phyloP scores from a whole-genome alignment of 345 rosid species.

The Sisymbrium altissimum region DNA sequence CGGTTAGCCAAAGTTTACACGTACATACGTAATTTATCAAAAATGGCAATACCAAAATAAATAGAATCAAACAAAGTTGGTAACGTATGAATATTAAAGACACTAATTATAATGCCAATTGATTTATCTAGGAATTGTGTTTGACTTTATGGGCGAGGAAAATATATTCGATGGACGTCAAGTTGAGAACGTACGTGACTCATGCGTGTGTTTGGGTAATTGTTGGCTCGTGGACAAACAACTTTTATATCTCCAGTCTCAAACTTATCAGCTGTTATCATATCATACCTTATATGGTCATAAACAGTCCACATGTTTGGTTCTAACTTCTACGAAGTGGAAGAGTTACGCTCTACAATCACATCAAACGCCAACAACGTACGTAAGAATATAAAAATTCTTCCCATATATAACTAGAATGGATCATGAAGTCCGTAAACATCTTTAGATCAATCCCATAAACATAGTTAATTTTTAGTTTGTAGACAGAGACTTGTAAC shows the following conservation, averaged over 20 bases:
- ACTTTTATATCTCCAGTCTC: no score
- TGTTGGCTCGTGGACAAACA: constrained; percentile 13
- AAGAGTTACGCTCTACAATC: neutral
- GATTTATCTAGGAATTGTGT: constrained; percentile 18
- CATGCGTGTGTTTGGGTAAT: constrained; percentile 7
- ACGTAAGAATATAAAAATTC: neutral
- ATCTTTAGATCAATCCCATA: neutral
- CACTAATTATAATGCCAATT: neutral
- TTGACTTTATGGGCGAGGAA: neutral
- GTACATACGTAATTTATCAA: no score
- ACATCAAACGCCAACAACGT: neutral
- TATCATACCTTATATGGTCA: no score
- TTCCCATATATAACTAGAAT: neutral
- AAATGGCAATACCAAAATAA: no score
- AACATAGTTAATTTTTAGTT: neutral
- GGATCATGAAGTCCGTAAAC: neutral
- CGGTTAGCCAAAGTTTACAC: no score
- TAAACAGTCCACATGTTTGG: neutral
- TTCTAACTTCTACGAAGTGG: neutral
- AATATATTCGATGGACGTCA: constrained; percentile 11
- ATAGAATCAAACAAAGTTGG: no score
- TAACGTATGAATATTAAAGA: no score
- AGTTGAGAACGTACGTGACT: constrained; percentile 16
- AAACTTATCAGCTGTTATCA: neutral
- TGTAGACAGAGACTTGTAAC: neutral